phyloP scores from a whole-genome alignment of 371 early-diverging fungal genomes.

The Lichtheimia ornata region DNA sequence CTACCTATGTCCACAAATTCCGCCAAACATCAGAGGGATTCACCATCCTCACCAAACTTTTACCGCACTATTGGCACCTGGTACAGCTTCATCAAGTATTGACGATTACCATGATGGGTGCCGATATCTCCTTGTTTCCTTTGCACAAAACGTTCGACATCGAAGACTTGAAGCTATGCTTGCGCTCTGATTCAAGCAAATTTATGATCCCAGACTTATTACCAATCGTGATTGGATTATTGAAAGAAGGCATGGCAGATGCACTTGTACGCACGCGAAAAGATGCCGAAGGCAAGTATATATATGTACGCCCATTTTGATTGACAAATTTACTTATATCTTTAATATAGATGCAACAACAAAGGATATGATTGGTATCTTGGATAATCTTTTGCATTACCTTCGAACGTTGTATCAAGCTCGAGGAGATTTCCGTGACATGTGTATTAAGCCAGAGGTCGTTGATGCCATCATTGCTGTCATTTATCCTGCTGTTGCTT shows the following conservation, averaged over 20 bases:
- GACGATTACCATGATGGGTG: conserved; percentile 58
- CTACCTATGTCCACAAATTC: conserved; percentile 57
- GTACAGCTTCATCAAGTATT: conserved; percentile 63
- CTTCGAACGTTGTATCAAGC: conserved; percentile 56
- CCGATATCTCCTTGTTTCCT: conserved; percentile 59
- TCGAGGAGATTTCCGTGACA: conserved; percentile 59
- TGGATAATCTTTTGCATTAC: conserved; percentile 57
- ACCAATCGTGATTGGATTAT: conserved; percentile 30
- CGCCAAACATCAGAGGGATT: conserved; percentile 62
- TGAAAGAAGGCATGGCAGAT: conserved; percentile 22
- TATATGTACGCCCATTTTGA: too few species aligned
- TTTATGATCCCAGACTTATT: conserved; percentile 37
- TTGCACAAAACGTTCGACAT: conserved; percentile 49
- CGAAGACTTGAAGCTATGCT: conserved; percentile 23
- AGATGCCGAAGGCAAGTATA: not conserved
- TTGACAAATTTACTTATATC: not conserved
- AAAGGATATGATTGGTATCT: not conserved
- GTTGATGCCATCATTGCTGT: conserved; percentile 57
- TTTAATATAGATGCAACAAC: not conserved
- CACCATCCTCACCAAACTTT: conserved; percentile 51
- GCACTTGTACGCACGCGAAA: not conserved
- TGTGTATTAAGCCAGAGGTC: conserved; percentile 56
- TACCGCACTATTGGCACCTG: conserved; percentile 66
- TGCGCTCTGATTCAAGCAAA: conserved; percentile 4
- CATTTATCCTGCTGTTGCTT: conserved; percentile 51